Conservation (phyloP, 208 protist species). For the Novymonas esmeraldas region DNA sequence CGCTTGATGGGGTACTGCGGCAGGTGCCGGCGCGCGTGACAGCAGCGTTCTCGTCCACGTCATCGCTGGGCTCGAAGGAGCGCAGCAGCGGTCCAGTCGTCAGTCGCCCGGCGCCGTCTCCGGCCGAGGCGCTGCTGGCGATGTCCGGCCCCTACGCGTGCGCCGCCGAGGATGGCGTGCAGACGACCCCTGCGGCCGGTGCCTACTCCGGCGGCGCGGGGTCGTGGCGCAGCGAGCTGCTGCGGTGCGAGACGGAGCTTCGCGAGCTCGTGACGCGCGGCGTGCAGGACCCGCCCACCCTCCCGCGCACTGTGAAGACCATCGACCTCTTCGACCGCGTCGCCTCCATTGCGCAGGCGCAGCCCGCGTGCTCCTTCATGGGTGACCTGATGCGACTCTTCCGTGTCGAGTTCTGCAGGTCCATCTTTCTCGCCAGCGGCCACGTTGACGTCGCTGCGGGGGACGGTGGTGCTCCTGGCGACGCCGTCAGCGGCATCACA, state of each 20-base stretch:
- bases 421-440: constrained; percentile 51
- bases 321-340: constrained; percentile 75
- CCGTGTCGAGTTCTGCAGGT: constrained; percentile 81
- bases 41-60: not conserved
- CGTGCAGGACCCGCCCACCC: constrained; percentile 51
- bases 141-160: too few relatives aligned
- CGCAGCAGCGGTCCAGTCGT: not conserved
- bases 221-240: constrained; percentile 74
- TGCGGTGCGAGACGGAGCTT: constrained; percentile 78
- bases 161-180: too few relatives aligned
- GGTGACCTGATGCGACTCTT: constrained; percentile 80
- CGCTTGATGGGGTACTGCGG: constrained; percentile 17
- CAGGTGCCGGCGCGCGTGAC: constrained; percentile 2
- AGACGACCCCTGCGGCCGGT: too few relatives aligned
- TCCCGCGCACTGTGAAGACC: constrained; percentile 43
- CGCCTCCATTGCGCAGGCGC: constrained; percentile 34
- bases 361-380: constrained; percentile 55
- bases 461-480: not conserved
- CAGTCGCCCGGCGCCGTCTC: not conserved
- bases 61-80: not conserved
- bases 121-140: constrained; percentile 23
- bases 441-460: constrained; percentile 4
- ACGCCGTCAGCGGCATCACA: not conserved
- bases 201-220: constrained; percentile 14
- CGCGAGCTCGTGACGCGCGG: constrained; percentile 68